These are phyloP conservation scores for Auricularia heimuer DNA, from an alignment of 768 basidiomycete genomes.

Conservation along the genomic window DNA sequence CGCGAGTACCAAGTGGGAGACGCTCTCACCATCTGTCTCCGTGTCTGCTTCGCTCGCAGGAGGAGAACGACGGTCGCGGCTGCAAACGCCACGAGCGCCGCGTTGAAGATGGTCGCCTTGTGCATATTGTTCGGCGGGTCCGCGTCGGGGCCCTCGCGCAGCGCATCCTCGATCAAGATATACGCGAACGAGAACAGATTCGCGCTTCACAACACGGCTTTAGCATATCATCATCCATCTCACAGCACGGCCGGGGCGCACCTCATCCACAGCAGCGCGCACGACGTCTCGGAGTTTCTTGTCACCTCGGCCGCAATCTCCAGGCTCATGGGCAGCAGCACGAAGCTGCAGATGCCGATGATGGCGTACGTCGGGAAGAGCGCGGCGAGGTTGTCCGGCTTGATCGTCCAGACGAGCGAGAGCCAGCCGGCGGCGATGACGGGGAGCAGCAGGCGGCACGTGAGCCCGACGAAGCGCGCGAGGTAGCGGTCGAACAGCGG, in stretches of 20 bases:
- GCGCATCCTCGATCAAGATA: conserved; percentile 42
- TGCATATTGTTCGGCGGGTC: conserved; percentile 69
- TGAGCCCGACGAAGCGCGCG: conserved; percentile 56
- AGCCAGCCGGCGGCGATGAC: conserved; percentile 56
- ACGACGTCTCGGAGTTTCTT: conserved; percentile 66
- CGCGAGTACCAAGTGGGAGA: background rate
- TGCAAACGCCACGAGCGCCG: conserved; percentile 33
- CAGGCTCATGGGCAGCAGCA: conserved; percentile 64
- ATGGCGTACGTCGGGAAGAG: conserved; percentile 60
- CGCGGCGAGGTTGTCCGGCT: conserved; percentile 44
- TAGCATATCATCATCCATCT: conserved; percentile 4
- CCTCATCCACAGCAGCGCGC: conserved; percentile 69
- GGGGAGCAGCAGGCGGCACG: conserved; percentile 52
- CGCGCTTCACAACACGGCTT: conserved; percentile 30
- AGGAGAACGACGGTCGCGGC: conserved; percentile 34
- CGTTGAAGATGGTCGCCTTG: conserved; percentile 57
- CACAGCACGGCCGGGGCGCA: conserved; percentile 19
- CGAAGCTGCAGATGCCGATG: conserved; percentile 54
- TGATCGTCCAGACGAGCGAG: conserved; percentile 68
- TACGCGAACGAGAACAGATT: conserved; percentile 35
- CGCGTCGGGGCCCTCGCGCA: conserved; percentile 51
- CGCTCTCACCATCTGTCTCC: background rate
- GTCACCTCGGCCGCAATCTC: conserved; percentile 76
- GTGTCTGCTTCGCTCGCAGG: background rate
- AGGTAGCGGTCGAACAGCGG: conserved; percentile 76